Conservation (phyloP, 352 stramenopile species). For the Phytophthora europaea region DNA sequence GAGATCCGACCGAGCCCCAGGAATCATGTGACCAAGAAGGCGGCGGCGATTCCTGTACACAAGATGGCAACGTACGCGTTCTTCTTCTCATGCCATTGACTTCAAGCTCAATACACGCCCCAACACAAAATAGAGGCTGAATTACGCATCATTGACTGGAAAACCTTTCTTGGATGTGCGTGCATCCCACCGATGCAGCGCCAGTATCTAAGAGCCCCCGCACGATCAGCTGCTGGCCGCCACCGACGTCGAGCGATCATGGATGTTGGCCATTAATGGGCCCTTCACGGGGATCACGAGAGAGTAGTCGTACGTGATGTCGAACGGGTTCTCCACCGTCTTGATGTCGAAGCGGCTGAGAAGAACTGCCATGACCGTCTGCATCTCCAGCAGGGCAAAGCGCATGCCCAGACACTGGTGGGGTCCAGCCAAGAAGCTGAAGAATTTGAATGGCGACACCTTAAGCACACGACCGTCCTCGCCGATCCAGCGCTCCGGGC, state of each 20-base stretch:
- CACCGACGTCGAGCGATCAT: constrained; percentile 14
- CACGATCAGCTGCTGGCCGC: constrained; percentile 12
- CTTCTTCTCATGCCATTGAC: constrained; percentile 18
- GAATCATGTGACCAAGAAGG: neutral
- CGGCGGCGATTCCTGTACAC: neutral
- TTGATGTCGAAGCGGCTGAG: constrained; percentile 53
- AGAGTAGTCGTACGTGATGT: constrained; percentile 54
- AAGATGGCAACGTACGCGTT: constrained; percentile 18
- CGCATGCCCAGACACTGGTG: constrained; percentile 65
- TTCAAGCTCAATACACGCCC: neutral
- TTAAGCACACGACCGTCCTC: constrained; percentile 51
- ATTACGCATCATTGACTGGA: neutral
- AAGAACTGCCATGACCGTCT: constrained; percentile 50
- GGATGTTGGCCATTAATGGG: constrained; percentile 34
- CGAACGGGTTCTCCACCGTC: constrained; percentile 45
- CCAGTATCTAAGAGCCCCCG: neutral
- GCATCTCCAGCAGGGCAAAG: constrained; percentile 61
- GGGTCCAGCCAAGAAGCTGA: constrained; percentile 68
- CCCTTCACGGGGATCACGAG: constrained; percentile 51
- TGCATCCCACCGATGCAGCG: neutral
- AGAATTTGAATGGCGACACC: constrained; percentile 42
- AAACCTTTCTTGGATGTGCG: neutral
- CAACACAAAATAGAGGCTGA: neutral
- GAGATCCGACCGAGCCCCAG: neutral
- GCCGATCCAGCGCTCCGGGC: constrained; percentile 66